phyloP scores from a whole-genome alignment of 2,329 filamentous ascomycete species.

The Aphanocladium album region DNA sequence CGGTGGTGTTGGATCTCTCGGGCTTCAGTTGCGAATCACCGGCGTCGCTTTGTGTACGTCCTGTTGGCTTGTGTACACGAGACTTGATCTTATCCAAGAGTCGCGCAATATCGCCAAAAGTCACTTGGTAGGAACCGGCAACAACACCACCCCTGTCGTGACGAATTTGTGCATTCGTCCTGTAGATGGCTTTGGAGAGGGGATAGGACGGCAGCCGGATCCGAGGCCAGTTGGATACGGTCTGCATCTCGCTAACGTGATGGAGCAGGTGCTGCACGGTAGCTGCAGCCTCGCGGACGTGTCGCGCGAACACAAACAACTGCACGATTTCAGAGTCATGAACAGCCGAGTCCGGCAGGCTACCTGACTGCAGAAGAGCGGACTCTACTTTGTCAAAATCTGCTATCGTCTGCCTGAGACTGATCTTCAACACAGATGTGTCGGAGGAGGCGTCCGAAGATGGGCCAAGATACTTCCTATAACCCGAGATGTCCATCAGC shows the following conservation, averaged over 20 bases:
- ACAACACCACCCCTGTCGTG: constrained; percentile 56
- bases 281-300: constrained; percentile 47
- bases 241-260: constrained; percentile 45
- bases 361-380: constrained; percentile 39
- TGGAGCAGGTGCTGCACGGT: constrained; percentile 41
- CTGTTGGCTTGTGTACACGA: constrained; percentile 29
- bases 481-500: constrained; percentile 49
- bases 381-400: constrained; percentile 45
- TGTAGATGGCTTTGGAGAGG: constrained; percentile 46
- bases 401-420: constrained; percentile 38
- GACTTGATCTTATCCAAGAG: constrained; percentile 40
- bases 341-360: constrained; percentile 40
- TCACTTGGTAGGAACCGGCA: constrained; percentile 44
- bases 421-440: constrained; percentile 32
- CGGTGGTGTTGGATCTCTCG: constrained; percentile 14
- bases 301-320: constrained; percentile 51
- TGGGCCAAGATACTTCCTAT: constrained; percentile 43
- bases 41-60: not conserved
- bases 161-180: constrained; percentile 51
- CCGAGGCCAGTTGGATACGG: constrained; percentile 33
- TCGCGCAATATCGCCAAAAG: constrained; percentile 38
- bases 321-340: constrained; percentile 46
- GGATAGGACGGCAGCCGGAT: constrained; percentile 50
- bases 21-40: not conserved
- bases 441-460: constrained; percentile 37